phyloP scores from a whole-genome alignment of 805 yeast species.

The Suhomyces xylopsoci region DNA sequence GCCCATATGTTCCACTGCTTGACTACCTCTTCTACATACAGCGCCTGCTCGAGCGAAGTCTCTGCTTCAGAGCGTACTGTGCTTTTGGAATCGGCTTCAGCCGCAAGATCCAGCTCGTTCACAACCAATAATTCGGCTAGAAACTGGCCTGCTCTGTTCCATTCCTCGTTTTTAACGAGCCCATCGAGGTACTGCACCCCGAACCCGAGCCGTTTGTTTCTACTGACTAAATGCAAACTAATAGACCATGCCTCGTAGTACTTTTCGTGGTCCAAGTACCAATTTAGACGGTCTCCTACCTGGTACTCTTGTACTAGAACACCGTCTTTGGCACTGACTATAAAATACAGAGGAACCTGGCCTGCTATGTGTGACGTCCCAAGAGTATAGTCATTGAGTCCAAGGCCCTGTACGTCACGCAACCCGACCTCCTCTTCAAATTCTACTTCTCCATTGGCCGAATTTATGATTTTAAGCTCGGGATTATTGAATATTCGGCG shows the following conservation, averaged over 20 bases:
- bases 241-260: conserved; percentile 77
- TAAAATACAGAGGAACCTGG: conserved; percentile 48
- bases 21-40: conserved; percentile 20
- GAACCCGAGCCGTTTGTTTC: conserved; percentile 49
- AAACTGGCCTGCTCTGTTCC: conserved; percentile 56
- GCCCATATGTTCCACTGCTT: conserved; percentile 67
- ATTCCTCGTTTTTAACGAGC: conserved; percentile 42
- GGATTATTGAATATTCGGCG: conserved; percentile 49
- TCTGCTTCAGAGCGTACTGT: conserved; percentile 16
- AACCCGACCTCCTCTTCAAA: conserved; percentile 77
- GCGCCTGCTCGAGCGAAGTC: conserved; percentile 12
- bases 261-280: conserved; percentile 59
- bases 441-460: conserved; percentile 63
- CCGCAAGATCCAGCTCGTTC: conserved; percentile 19
- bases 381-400: conserved; percentile 78
- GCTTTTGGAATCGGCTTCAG: conserved; percentile 28
- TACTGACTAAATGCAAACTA: conserved; percentile 54
- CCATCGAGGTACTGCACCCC: conserved; percentile 58
- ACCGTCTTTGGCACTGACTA: conserved; percentile 80
- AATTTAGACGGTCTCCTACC: conserved; percentile 63
- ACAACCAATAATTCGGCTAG: conserved; percentile 27
- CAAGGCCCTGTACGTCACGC: conserved; percentile 53
- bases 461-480: conserved; percentile 68
- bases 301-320: conserved; percentile 72
- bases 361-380: conserved; percentile 46